Evolutionary conservation across 176 grass and related monocot species (phyloP).

Genomic region (Dactylis glomerata): DNA sequence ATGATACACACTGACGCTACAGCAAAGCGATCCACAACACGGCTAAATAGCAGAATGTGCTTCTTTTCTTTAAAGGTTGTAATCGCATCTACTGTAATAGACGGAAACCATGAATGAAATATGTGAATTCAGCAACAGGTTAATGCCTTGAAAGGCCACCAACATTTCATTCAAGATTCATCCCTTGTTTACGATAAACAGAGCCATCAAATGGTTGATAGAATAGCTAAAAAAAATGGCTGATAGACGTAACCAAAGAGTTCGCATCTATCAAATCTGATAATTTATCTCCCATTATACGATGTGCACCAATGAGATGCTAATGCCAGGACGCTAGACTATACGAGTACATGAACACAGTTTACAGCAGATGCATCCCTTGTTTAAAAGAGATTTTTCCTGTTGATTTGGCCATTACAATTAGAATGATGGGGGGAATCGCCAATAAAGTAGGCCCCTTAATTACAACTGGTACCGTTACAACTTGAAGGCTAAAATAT

Average conservation of each 20-base stretch:
- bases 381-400: background rate
- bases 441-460: constrained; percentile 42
- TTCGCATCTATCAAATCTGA: background rate
- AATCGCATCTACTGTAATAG: background rate
- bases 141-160: background rate
- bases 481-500: constrained; percentile 29
- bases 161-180: constrained; percentile 11
- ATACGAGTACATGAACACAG: background rate
- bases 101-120: background rate
- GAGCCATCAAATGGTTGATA: constrained; percentile 5
- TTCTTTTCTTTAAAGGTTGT: background rate
- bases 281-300: constrained; percentile 1
- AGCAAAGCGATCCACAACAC: background rate
- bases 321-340: constrained; percentile 22
- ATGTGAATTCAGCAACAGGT: background rate
- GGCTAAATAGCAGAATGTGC: background rate
- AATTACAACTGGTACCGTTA: constrained; percentile 41
- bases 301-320: background rate
- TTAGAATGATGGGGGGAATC: constrained; percentile 38
- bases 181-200: too few relatives aligned
- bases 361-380: background rate
- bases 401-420: constrained; percentile 22
- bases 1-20: background rate
- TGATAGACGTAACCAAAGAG: background rate
- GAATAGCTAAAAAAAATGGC: too few relatives aligned